Percentiles rank a stretch among this genome's conserved stretches.
Conservation (phyloP, 2,329 filamentous ascomycete genomes). For the Chrysoporthe puriensis region DNA sequence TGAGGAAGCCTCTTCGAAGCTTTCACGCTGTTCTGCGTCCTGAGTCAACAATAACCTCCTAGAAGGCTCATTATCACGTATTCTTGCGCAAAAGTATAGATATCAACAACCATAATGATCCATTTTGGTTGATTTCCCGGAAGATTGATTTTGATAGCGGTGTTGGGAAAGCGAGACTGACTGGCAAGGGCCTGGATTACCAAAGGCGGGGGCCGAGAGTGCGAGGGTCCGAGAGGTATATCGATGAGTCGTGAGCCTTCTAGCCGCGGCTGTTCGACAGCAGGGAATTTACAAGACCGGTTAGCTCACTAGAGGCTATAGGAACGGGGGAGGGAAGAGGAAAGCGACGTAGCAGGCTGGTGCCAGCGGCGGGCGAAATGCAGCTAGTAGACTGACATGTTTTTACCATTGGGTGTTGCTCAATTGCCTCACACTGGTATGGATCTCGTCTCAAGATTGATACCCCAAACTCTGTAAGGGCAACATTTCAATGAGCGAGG, state of each 20-base stretch:
- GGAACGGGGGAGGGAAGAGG: neutral
- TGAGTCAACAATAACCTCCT: neutral
- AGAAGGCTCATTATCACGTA: neutral
- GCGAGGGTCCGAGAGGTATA: neutral
- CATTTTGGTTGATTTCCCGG: neutral
- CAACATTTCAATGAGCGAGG: too few relatives aligned
- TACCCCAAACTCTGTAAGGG: too few relatives aligned
- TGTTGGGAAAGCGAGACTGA: neutral
- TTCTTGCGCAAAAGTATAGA: neutral
- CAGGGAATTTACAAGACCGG: neutral
- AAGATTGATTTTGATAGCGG: neutral
- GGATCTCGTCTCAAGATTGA: too few relatives aligned
- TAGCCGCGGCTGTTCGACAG: too few relatives aligned
- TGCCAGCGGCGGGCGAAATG: too few relatives aligned
- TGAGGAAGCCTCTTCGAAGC: neutral
- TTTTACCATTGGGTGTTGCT: too few relatives aligned
- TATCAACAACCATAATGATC: accelerated
- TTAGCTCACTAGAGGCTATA: neutral
- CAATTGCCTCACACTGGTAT: too few relatives aligned
- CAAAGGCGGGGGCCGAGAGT: neutral
- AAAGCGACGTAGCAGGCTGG: too few relatives aligned
- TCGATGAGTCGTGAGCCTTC: too few relatives aligned
- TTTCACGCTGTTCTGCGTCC: neutral
- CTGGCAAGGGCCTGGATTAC: neutral
- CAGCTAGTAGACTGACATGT: too few relatives aligned